Conservation (phyloP, 192 early-diverging fungal species). For the Linnemannia hyalina region DNA sequence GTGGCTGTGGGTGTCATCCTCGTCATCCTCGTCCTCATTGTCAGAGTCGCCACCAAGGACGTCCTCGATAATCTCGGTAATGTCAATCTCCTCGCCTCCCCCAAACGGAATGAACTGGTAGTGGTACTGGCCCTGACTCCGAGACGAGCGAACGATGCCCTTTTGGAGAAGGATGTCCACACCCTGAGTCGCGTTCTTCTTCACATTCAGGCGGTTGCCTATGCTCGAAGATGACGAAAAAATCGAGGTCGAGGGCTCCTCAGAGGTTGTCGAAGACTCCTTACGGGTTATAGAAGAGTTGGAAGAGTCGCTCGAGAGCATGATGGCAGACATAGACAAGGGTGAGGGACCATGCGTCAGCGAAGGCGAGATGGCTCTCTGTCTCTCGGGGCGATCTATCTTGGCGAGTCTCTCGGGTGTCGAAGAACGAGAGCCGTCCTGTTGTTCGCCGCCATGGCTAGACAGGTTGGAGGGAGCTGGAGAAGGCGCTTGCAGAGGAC, state of each 20-base stretch:
- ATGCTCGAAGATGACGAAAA: neutral
- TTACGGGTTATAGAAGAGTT: neutral
- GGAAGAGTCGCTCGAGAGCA: conserved; percentile 10
- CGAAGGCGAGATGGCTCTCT: conserved; percentile 42
- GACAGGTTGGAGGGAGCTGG: conserved; percentile 50
- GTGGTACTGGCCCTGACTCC: conserved; percentile 26
- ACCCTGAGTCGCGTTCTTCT: conserved; percentile 44
- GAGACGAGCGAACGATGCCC: conserved; percentile 44
- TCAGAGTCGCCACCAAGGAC: conserved; percentile 54
- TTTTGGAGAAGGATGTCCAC: conserved; percentile 57
- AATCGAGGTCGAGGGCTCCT: neutral
- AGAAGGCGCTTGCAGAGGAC: conserved; percentile 41
- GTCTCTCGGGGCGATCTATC: conserved; percentile 30
- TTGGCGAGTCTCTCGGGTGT: conserved; percentile 34
- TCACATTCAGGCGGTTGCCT: conserved; percentile 16
- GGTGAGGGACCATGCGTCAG: conserved; percentile 54
- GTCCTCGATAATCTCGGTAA: conserved; percentile 62
- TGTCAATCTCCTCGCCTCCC: conserved; percentile 57
- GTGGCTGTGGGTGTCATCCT: conserved; percentile 2
- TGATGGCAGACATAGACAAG: conserved; percentile 40
- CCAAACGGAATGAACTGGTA: conserved; percentile 57
- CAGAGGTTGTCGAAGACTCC: conserved; percentile 3
- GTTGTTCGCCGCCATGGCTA: conserved; percentile 34
- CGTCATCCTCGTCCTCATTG: conserved; percentile 49
- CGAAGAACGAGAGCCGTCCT: conserved; percentile 41